Evolutionary conservation across 2,329 filamentous ascomycete species (phyloP).

Genomic region (Hypoxylon sp.): DNA sequence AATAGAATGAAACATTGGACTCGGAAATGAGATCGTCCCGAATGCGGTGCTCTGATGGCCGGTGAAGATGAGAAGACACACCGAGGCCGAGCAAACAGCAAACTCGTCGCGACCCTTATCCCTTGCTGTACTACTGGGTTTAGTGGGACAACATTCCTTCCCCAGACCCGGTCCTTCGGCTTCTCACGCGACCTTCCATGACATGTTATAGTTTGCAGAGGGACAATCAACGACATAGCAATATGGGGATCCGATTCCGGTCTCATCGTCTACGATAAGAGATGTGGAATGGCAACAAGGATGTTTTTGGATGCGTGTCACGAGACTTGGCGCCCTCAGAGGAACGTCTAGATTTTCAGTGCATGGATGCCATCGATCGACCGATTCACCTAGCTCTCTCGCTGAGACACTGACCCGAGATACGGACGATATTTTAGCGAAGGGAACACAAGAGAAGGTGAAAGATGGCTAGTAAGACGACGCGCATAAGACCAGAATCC

Average conservation of each 20-base stretch:
- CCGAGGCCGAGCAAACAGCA: conserved; percentile 5
- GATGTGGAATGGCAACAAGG: not conserved
- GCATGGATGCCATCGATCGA: conserved; percentile 15
- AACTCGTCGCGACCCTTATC: conserved; percentile 10
- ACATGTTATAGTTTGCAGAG: not conserved
- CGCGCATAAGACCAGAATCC: not conserved
- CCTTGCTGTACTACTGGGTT: conserved; percentile 20
- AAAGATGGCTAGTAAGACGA: conserved; percentile 8
- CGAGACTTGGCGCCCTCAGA: conserved; percentile 7
- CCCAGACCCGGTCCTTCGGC: conserved; percentile 19
- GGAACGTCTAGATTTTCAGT: conserved; percentile 23
- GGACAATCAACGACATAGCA: conserved; percentile 10
- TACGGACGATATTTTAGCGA: conserved; percentile 12
- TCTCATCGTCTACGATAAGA: not conserved
- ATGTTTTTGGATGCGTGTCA: not conserved
- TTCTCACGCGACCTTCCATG: conserved; percentile 7
- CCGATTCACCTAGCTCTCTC: conserved; percentile 11
- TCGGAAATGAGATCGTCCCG: conserved; percentile 14
- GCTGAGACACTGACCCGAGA: not conserved
- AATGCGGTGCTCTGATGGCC: conserved; percentile 16
- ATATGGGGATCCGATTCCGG: conserved; percentile 11
- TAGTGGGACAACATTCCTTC: conserved; percentile 9
- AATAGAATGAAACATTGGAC: conserved; percentile 8
- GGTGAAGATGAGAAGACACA: conserved; percentile 15
- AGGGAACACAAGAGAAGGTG: conserved; percentile 9